Conservation (phyloP, 2,329 filamentous ascomycete species). For the Penicillium rolfsii region DNA sequence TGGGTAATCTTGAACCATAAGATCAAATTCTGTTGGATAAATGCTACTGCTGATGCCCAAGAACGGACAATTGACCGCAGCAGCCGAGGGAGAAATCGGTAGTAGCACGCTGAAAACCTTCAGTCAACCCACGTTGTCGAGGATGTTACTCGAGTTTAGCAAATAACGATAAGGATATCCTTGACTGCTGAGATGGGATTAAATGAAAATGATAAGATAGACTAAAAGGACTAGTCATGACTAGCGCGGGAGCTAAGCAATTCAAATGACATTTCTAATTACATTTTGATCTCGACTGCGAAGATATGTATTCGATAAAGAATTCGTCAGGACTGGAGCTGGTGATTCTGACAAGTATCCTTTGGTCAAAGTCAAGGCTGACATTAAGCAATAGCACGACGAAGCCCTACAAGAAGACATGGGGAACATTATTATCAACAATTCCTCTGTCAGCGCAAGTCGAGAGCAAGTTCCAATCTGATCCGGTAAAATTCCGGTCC, state of each 20-base stretch:
- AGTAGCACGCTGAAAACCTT: not conserved
- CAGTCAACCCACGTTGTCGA: not conserved
- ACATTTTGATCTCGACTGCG: not conserved
- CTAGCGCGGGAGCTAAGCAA: not conserved
- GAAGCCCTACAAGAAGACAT: constrained; percentile 15
- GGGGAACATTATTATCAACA: constrained; percentile 20
- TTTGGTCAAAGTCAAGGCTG: constrained; percentile 22
- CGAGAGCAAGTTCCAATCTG: no score
- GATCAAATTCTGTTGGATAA: not conserved
- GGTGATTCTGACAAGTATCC: constrained; percentile 3
- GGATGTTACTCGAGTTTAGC: not conserved
- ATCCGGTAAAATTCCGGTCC: no score
- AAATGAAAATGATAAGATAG: not conserved
- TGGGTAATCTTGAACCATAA: not conserved
- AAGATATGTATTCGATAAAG: not conserved
- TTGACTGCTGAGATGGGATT: not conserved
- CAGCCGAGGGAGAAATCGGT: not conserved
- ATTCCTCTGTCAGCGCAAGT: constrained; percentile 21
- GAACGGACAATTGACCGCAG: not conserved
- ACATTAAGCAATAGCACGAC: constrained; percentile 19
- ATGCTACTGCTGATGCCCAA: constrained; percentile 2
- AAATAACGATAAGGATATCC: not conserved
- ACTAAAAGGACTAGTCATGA: not conserved
- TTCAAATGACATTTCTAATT: not conserved
- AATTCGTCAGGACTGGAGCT: not conserved